Conservation (phyloP, 176 grass and related monocot genomes). For the Oryza meyeriana region DNA sequence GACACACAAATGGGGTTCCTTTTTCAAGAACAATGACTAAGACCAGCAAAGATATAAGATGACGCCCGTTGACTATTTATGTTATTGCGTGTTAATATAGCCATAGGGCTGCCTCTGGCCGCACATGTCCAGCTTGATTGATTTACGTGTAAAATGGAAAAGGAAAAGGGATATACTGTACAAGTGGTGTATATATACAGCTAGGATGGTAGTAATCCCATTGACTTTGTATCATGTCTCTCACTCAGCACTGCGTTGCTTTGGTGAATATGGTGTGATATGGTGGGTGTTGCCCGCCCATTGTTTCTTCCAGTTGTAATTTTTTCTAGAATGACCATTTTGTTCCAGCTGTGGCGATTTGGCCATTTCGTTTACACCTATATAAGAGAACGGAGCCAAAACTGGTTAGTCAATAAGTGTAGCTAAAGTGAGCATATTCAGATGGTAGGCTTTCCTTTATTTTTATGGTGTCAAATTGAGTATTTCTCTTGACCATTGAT, state of each 20-base stretch:
- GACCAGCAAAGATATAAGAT: not conserved
- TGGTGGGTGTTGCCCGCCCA: not conserved
- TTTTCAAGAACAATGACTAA: slow-evolving; percentile 83
- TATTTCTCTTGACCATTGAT: not conserved
- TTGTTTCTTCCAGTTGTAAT: not conserved
- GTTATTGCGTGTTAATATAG: slow-evolving; percentile 38
- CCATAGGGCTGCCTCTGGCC: slow-evolving; percentile 21
- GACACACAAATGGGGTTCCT: slow-evolving; percentile 67
- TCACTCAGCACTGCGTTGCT: not conserved
- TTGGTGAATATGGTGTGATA: slow-evolving; percentile 3
- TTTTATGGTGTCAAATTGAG: not conserved
- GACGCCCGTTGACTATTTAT: slow-evolving; percentile 26
- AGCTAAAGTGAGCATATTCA: not conserved
- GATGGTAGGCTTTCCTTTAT: not conserved
- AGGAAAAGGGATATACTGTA: slow-evolving; percentile 28
- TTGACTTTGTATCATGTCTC: slow-evolving; percentile 37
- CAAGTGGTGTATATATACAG: slow-evolving; percentile 41
- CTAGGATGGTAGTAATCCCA: slow-evolving; percentile 27
- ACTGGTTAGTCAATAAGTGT: not conserved
- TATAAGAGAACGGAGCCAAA: too few relatives aligned
- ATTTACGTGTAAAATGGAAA: slow-evolving; percentile 51
- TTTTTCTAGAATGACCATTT: not conserved
- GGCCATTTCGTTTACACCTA: not conserved
- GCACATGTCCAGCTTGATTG: slow-evolving; percentile 35
- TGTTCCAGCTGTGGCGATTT: not conserved